phyloP scores from a whole-genome alignment of 805 yeast genomes.

The Komagataella pseudopastoris region DNA sequence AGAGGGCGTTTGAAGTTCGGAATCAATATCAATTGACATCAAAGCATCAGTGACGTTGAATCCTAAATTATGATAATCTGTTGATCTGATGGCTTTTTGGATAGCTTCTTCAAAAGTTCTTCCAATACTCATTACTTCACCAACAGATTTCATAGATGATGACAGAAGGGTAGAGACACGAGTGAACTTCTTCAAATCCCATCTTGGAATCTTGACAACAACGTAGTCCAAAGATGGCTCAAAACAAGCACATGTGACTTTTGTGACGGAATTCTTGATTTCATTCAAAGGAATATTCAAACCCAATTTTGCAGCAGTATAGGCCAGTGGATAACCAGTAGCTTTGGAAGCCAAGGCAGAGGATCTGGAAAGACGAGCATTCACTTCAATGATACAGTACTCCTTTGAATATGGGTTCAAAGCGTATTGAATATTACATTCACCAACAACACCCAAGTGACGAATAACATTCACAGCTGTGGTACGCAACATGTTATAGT shows the following conservation, averaged over 20 bases:
- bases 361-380: constrained; percentile 94
- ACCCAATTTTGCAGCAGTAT: constrained; percentile 95
- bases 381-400: constrained; percentile 94
- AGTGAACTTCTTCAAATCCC: constrained; percentile 95
- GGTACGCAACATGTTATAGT: constrained; percentile 93
- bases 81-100: constrained; percentile 93
- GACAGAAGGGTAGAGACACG: constrained; percentile 80
- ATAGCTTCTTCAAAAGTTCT: constrained; percentile 96
- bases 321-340: constrained; percentile 96
- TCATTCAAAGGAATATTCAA: constrained; percentile 85
- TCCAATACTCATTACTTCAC: constrained; percentile 98
- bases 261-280: constrained; percentile 85
- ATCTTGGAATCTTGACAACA: constrained; percentile 95
- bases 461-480: constrained; percentile 96
- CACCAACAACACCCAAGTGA: constrained; percentile 98
- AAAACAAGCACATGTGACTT: constrained; percentile 89
- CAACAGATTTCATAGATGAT: constrained; percentile 96
- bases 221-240: constrained; percentile 96
- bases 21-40: constrained; percentile 84
- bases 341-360: constrained; percentile 99
- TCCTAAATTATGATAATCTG: constrained; percentile 92
- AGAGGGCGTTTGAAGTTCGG: constrained; percentile 92
- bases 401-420: constrained; percentile 87
- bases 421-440: constrained; percentile 96
- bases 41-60: constrained; percentile 76